Evolutionary conservation across 192 early-diverging fungal genomes (phyloP).

Genomic region (Entomortierella beljakovae): DNA sequence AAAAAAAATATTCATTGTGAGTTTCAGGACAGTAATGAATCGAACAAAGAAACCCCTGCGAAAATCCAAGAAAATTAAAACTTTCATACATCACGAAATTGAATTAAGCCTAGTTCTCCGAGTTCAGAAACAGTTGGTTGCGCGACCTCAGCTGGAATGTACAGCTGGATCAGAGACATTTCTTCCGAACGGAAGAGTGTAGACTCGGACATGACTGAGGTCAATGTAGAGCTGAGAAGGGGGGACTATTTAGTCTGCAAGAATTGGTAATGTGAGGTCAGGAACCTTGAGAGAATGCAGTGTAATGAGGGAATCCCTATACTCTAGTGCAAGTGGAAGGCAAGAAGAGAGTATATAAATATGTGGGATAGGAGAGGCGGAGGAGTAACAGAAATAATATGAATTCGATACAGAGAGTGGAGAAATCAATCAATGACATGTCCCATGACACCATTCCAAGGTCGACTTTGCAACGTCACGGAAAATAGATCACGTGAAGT

Average conservation of each 20-base stretch:
- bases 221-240: no score
- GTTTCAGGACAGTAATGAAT: not conserved
- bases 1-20: not conserved
- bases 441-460: conserved; percentile 1
- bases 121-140: conserved; percentile 93
- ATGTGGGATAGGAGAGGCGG: not conserved
- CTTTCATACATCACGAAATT: conserved; percentile 92
- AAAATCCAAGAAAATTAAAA: not conserved
- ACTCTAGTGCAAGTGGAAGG: no score
- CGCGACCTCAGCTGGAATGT: conserved; percentile 96
- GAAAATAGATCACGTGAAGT: no score
- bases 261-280: no score
- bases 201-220: conserved; percentile 60
- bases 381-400: not conserved
- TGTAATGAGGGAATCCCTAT: no score
- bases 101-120: conserved; percentile 93
- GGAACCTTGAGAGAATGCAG: no score
- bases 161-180: conserved; percentile 97
- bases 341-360: no score
- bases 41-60: no score
- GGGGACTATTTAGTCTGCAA: no score
- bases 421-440: not conserved
- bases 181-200: conserved; percentile 94
- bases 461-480: conserved; percentile 6
- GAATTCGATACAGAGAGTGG: no score